phyloP scores from a whole-genome alignment of 2,329 filamentous ascomycete genomes.

The Stachybotrys elegans region DNA sequence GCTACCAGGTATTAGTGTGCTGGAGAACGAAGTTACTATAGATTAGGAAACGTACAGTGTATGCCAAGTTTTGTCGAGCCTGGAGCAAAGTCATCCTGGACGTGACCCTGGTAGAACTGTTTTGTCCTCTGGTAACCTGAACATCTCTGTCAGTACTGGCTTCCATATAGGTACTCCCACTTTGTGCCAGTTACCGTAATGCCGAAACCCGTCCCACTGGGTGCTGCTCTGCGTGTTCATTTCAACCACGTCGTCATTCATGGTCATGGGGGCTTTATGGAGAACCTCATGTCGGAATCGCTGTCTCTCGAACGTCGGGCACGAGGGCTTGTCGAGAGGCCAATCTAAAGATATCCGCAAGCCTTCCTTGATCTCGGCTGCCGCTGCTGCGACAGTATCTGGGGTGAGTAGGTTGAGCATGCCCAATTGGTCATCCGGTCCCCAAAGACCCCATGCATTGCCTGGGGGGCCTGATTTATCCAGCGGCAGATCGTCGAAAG shows the following conservation, averaged over 20 bases:
- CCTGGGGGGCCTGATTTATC: background rate
- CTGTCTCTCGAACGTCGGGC: background rate
- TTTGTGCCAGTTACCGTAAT: constrained; percentile 1
- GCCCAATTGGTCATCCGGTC: background rate
- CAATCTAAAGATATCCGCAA: background rate
- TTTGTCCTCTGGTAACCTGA: background rate
- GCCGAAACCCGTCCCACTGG: constrained; percentile 1
- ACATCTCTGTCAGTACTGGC: no score
- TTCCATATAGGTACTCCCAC: no score
- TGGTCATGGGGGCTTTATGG: background rate
- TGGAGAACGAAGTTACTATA: background rate
- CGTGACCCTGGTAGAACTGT: background rate
- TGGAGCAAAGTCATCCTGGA: background rate
- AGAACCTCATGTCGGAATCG: background rate
- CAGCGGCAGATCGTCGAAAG: background rate
- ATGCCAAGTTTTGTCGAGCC: background rate
- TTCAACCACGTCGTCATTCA: background rate
- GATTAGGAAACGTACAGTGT: background rate
- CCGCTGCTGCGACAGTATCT: background rate
- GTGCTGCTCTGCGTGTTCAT: background rate
- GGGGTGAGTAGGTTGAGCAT: constrained; percentile 1
- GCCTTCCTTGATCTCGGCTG: background rate
- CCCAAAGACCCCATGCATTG: background rate
- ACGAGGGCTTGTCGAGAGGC: background rate
- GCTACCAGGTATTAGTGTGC: background rate